Evolutionary conservation across 768 basidiomycete genomes (phyloP).

Genomic region (Podaxis rugospora): DNA sequence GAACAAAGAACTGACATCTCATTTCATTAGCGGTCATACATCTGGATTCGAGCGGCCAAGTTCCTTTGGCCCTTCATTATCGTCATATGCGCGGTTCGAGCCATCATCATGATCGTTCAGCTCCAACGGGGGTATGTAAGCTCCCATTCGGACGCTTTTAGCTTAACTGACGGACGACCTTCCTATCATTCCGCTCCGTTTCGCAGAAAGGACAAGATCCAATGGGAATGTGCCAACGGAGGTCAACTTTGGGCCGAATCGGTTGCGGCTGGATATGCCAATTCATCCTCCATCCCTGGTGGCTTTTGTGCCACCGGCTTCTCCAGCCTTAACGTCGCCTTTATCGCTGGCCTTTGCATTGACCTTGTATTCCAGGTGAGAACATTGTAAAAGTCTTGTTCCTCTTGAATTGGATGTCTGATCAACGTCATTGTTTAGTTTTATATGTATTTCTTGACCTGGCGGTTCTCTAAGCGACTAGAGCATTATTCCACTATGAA

Average conservation of each 20-base stretch:
- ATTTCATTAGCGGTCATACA: constrained; percentile 57
- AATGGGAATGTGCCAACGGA: constrained; percentile 72
- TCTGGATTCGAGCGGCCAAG: constrained; percentile 59
- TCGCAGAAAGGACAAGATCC: constrained; percentile 58
- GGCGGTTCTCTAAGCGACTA: constrained; percentile 69
- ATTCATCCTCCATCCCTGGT: constrained; percentile 42
- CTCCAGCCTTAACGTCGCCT: constrained; percentile 55
- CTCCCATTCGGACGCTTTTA: constrained; percentile 17
- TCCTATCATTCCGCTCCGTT: constrained; percentile 15
- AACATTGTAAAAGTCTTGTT: constrained; percentile 18
- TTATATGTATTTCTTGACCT: constrained; percentile 74
- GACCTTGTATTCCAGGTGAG: constrained; percentile 68
- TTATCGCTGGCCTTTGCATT: constrained; percentile 57
- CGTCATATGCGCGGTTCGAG: constrained; percentile 57
- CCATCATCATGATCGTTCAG: constrained; percentile 70
- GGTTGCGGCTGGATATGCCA: constrained; percentile 34
- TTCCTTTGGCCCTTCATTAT: constrained; percentile 73
- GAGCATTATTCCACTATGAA: constrained; percentile 65
- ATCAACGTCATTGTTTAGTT: constrained; percentile 36
- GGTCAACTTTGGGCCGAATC: constrained; percentile 56
- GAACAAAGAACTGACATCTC: constrained; percentile 13
- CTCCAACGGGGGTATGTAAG: constrained; percentile 60
- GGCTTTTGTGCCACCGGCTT: constrained; percentile 60
- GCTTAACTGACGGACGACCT: constrained; percentile 17
- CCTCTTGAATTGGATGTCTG: constrained; percentile 16